phyloP scores from a whole-genome alignment of 768 basidiomycete genomes.

The Tulasnella sp. region DNA sequence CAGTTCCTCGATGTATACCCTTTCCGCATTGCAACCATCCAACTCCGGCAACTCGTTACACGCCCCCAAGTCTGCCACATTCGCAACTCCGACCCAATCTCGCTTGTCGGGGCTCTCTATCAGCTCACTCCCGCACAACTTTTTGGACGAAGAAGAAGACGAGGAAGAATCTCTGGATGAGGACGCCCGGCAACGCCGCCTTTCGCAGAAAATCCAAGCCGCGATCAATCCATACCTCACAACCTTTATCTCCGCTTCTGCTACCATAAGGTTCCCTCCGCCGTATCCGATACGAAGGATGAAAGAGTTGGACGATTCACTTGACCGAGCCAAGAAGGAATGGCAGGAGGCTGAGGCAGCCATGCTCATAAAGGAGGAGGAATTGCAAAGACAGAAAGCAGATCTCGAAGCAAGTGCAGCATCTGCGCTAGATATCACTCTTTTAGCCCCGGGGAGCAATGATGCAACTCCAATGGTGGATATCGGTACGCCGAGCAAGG shows the following conservation, averaged over 20 bases:
- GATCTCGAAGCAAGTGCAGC: neutral
- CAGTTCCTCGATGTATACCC: constrained; percentile 27
- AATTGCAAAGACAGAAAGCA: constrained; percentile 36
- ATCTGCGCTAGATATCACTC: constrained; percentile 6
- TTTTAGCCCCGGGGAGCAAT: neutral
- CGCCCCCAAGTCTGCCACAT: neutral
- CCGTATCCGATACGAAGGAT: constrained; percentile 84
- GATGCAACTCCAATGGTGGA: neutral
- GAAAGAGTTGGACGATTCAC: constrained; percentile 79
- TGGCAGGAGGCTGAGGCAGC: constrained; percentile 76
- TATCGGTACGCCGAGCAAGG: neutral
- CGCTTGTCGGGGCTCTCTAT: neutral
- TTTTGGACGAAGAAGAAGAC: constrained; percentile 12
- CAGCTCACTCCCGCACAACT: neutral
- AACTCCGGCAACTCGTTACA: neutral
- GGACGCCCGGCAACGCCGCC: constrained; percentile 62
- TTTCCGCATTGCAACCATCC: neutral
- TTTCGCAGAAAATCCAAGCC: constrained; percentile 73
- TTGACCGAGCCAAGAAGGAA: constrained; percentile 61
- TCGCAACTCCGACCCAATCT: neutral
- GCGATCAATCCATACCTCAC: constrained; percentile 77
- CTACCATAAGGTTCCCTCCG: constrained; percentile 86
- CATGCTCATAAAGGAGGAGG: constrained; percentile 68
- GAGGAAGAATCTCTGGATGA: constrained; percentile 54
- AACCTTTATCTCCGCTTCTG: constrained; percentile 91